Base-by-base conservation (phyloP, 2,329 filamentous ascomycete genomes). In the Parafenestella ontariensis region DNA sequence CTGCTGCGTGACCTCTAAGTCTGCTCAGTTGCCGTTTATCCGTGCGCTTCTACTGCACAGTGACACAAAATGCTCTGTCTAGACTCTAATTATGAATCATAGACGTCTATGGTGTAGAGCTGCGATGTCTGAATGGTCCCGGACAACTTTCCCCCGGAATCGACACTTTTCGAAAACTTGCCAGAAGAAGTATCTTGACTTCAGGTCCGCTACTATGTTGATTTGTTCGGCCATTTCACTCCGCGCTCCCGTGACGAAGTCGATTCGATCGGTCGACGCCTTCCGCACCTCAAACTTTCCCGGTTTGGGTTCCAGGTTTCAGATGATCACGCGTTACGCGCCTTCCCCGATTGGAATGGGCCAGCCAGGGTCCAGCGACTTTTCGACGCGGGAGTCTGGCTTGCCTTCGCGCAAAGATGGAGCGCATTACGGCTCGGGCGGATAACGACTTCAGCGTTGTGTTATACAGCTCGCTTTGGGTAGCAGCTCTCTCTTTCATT, bases 401-500 rank as follows among this genome's bases (percentile, higher is more conserved):
- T 29, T 39, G 33, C 26, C 26, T 41, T 45, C 49, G 53, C 46
- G 51, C 57, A 54, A n/a, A 41, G 49, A 72, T 72, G 70, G 68
- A 70, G 46, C 58, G 55, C 45, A 55, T 72, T 18, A 64, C 61
- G 18, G 52, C 59, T 29, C 59, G 52, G n/a, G 54, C 68, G 45
- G 70, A 71, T 42, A 57, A 66, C 47, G 55, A 69, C 41, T 64
- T 64, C 42, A 54, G 39, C 24, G 41, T 61, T 18, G 49, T 54
- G 1, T 60, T 59, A 26, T 71, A 49, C 39, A 62, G 40, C 58
- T 59, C 41, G 49, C 58, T 58, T 52, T 73, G 55, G 64, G 62
- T 49, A 41, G 56, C 50, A 15, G 66, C 69, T 0, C 54, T 73
- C 24, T 54, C 57, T 1, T 40, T 68, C 1, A 55, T 72, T 28